These are phyloP conservation scores for Tilletia indica DNA, from an alignment of 1,284 basidiomycete genomes.

Conservation along the genomic window DNA sequence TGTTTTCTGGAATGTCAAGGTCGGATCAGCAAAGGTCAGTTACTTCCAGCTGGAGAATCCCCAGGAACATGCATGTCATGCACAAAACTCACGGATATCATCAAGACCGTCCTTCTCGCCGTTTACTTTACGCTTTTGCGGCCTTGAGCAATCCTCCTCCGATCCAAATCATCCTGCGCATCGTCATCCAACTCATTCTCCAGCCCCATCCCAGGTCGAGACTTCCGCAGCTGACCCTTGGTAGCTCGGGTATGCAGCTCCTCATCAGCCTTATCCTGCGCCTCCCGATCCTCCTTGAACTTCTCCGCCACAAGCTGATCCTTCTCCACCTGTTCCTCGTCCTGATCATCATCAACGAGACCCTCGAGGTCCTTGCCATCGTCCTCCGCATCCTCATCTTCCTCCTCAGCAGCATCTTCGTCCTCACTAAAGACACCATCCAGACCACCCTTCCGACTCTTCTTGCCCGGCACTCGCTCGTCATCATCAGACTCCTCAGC, in stretches of 20 bases:
- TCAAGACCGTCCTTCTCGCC: conserved; percentile 29
- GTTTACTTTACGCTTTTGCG: conserved; percentile 39
- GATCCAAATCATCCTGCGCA: conserved; percentile 46
- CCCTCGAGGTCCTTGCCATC: conserved; percentile 45
- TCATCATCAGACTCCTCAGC: conserved; percentile 55
- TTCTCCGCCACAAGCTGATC: conserved; percentile 38
- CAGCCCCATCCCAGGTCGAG: conserved; percentile 32
- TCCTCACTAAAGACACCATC: conserved; percentile 46
- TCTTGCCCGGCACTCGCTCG: conserved; percentile 26
- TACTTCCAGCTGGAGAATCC: too few species aligned
- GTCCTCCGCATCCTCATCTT: conserved; percentile 35
- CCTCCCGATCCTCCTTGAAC: conserved; percentile 41
- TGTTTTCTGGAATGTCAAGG: background rate
- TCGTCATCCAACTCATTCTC: conserved; percentile 50
- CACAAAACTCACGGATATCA: background rate
- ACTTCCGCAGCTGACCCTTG: conserved; percentile 38
- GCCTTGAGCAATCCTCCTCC: conserved; percentile 26
- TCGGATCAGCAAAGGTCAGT: too few species aligned
- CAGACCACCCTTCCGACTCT: conserved; percentile 39
- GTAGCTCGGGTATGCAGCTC: conserved; percentile 44
- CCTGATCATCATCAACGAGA: conserved; percentile 47
- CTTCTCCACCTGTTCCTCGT: conserved; percentile 46
- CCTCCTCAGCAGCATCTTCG: conserved; percentile 22
- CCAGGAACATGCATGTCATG: too few species aligned
- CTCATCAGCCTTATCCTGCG: conserved; percentile 39